Percentiles rank a stretch among this genome's conserved stretches.
Conservation (phyloP, 108 stramenopile genomes). For the Cylindrotheca closterium region DNA sequence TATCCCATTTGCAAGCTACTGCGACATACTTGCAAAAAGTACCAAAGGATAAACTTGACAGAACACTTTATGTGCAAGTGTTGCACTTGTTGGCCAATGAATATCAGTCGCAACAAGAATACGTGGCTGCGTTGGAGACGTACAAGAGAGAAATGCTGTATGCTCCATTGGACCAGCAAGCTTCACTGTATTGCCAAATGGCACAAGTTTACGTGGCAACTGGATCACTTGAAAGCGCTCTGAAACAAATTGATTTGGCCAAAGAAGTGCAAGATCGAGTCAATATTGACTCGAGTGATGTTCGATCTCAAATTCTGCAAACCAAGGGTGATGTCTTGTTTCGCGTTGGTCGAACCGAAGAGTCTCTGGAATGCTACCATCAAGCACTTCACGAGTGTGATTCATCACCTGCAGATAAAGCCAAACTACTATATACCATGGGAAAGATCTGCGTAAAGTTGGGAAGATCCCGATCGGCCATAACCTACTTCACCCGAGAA, state of each 20-base stretch:
- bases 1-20: conserved; percentile 31
- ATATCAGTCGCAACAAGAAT: conserved; percentile 27
- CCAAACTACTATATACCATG: conserved; percentile 31
- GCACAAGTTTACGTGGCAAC: conserved; percentile 26
- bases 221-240: conserved; percentile 20
- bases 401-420: conserved; percentile 28
- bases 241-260: conserved; percentile 27
- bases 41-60: conserved; percentile 17
- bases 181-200: conserved; percentile 23
- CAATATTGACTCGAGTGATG: conserved; percentile 2
- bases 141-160: conserved; percentile 8
- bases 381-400: conserved; percentile 20
- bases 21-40: conserved; percentile 21
- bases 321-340: conserved; percentile 36
- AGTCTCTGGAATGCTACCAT: conserved; percentile 26
- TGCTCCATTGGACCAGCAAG: conserved; percentile 10
- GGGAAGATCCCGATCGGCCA: conserved; percentile 16
- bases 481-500: conserved; percentile 32
- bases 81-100: conserved; percentile 25
- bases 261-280: not conserved
- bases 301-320: conserved; percentile 30
- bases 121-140: conserved; percentile 20
- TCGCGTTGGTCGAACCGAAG: conserved; percentile 29
- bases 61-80: conserved; percentile 24
- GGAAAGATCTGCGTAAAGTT: conserved; percentile 28